Conservation (phyloP, 176 grass and related monocot species). For the Zoysia japonica region DNA sequence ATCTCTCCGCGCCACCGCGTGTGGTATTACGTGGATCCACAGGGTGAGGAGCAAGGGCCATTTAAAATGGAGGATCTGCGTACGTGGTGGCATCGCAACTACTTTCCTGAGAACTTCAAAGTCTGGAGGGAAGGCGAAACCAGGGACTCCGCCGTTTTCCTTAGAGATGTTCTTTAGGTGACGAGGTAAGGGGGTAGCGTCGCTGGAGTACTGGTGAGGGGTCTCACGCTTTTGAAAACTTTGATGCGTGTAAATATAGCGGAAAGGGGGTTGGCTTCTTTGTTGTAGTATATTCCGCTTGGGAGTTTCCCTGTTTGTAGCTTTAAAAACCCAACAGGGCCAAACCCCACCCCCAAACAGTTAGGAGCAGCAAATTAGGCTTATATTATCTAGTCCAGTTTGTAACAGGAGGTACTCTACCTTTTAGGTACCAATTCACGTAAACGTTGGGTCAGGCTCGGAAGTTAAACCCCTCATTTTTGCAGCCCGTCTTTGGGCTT, state of each 20-base stretch:
- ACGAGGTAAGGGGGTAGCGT: not conserved
- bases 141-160: constrained; percentile 44
- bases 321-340: not conserved
- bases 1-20: not conserved
- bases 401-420: too few relatives aligned
- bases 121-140: constrained; percentile 64
- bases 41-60: constrained; percentile 56
- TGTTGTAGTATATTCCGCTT: constrained; percentile 14
- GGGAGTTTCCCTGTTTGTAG: not conserved
- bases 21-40: constrained; percentile 65
- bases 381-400: too few relatives aligned
- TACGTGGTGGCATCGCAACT: constrained; percentile 33
- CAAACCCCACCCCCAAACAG: not conserved
- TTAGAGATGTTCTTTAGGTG: constrained; percentile 46
- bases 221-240: not conserved
- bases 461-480: too few relatives aligned
- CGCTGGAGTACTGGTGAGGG: too few relatives aligned
- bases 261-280: not conserved
- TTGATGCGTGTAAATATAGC: not conserved
- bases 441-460: too few relatives aligned
- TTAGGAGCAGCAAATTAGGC: not conserved
- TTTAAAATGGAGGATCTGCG: constrained; percentile 41
- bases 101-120: constrained; percentile 53
- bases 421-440: too few relatives aligned
- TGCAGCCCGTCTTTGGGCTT: too few relatives aligned